A percentile compares a stretch with the other conserved stretches of the same genome.
phyloP scores from a whole-genome alignment of 2,329 filamentous ascomycete genomes.

The Aureobasidium sp. region DNA sequence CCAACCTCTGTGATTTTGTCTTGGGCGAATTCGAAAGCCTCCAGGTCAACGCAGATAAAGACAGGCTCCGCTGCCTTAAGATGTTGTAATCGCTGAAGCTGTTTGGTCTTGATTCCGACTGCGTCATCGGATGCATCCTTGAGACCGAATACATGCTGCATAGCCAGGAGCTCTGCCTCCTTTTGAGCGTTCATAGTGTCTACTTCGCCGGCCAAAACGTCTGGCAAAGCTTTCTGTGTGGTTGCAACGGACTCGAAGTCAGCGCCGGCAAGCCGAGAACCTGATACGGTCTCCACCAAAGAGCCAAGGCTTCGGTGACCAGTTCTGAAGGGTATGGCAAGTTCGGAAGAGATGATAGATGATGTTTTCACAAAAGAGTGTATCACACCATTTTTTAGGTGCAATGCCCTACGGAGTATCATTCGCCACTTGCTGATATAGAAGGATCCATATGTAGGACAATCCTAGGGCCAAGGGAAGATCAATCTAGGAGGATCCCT shows the following conservation, averaged over 20 bases:
- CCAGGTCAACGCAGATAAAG: conserved; percentile 25
- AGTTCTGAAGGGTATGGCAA: not conserved
- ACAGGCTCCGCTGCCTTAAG: conserved; percentile 18
- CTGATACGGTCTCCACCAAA: not conserved
- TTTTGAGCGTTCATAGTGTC: not conserved
- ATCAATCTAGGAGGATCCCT: too few species aligned
- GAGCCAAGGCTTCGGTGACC: not conserved
- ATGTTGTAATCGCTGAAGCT: not conserved
- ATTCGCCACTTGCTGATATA: not conserved
- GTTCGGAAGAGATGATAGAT: not conserved
- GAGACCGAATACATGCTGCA: conserved; percentile 10
- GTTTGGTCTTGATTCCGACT: not conserved
- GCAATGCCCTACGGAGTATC: not conserved
- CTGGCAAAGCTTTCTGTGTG: not conserved
- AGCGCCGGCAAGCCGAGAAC: not conserved
- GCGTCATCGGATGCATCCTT: not conserved
- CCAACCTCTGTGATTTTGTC: conserved; percentile 26
- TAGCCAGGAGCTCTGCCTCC: not conserved
- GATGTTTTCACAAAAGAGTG: not conserved
- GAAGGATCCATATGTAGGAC: not conserved
- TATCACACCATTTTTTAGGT: conserved; percentile 4
- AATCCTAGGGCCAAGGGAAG: too few species aligned
- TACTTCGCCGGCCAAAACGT: not conserved
- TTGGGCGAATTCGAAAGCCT: conserved; percentile 23
- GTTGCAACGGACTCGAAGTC: not conserved